These are phyloP conservation scores for Ogataea pilisensis DNA, from an alignment of 805 yeast species.

Conservation along the genomic window DNA sequence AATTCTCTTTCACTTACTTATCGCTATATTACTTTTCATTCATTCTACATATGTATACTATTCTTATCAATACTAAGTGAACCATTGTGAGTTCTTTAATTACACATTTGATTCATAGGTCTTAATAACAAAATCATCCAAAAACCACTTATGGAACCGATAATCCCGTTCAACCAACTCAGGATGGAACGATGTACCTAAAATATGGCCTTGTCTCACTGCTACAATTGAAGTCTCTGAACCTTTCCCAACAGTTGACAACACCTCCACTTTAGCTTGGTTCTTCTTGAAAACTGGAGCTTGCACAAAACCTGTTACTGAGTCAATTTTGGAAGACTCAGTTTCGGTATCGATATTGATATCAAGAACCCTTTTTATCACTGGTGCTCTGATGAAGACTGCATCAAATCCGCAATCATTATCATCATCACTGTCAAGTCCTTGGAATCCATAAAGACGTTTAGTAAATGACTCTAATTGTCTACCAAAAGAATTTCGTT, in stretches of 20 bases:
- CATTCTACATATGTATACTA: no score
- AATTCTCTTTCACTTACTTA: no score
- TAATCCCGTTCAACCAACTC: constrained; percentile 53
- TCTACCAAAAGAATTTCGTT: constrained; percentile 75
- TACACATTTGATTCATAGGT: neutral
- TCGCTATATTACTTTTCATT: no score
- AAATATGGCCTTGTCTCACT: constrained; percentile 58
- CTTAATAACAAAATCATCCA: constrained; percentile 49
- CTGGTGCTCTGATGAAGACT: constrained; percentile 75
- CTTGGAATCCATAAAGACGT: constrained; percentile 32
- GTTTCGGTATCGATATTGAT: neutral
- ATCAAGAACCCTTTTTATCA: constrained; percentile 34
- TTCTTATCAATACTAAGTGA: no score
- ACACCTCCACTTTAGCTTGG: constrained; percentile 35
- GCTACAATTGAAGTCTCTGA: constrained; percentile 54
- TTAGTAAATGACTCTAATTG: constrained; percentile 63
- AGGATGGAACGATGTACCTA: constrained; percentile 82
- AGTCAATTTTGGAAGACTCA: neutral
- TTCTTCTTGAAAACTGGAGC: constrained; percentile 15
- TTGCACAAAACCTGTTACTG: constrained; percentile 8
- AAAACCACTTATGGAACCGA: constrained; percentile 68
- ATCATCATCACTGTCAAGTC: constrained; percentile 18
- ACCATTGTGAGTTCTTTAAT: no score
- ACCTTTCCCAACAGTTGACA: constrained; percentile 35
- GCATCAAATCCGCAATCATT: constrained; percentile 33